A percentile compares a stretch with the other conserved stretches of the same genome.
phyloP scores from a whole-genome alignment of 305 asterid genomes.

The Petunia hybrid region DNA sequence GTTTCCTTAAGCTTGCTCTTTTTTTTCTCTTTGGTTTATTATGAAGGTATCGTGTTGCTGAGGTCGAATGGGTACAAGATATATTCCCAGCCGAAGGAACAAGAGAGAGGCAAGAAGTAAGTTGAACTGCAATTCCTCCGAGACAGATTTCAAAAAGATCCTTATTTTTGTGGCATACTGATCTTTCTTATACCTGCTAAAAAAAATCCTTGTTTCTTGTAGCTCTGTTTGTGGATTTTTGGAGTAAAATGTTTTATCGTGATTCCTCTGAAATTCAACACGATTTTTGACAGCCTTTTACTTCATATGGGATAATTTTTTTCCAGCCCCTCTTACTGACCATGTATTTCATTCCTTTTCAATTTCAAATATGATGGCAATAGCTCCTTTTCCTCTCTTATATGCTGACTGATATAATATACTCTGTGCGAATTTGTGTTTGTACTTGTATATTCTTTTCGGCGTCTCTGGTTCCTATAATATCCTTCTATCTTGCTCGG shows the following conservation, averaged over 20 bases:
- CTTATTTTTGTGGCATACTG: neutral
- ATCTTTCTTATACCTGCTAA: constrained; percentile 3
- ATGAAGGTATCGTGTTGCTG: constrained; percentile 92
- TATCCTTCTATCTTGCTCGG: too few relatives aligned
- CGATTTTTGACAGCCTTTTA: neutral
- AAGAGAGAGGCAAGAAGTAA: constrained; percentile 74
- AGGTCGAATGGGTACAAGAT: constrained; percentile 94
- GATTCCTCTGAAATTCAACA: neutral
- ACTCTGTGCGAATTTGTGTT: neutral
- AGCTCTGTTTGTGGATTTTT: neutral
- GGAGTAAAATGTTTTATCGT: neutral
- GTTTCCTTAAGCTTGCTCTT: constrained; percentile 35
- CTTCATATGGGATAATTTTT: neutral
- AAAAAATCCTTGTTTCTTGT: constrained; percentile 19
- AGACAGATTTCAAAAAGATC: neutral
- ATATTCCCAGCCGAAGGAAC: constrained; percentile 65
- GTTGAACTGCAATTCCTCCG: constrained; percentile 36
- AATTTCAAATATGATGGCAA: neutral
- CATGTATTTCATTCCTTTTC: neutral
- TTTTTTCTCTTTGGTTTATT: constrained; percentile 27
- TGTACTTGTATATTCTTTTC: neutral
- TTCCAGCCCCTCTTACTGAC: neutral
- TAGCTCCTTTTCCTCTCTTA: neutral
- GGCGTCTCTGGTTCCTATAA: too few relatives aligned
- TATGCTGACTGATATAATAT: constrained; percentile 11